Base-by-base conservation (phyloP, 2,329 filamentous ascomycete genomes). In the Cryphonectria nitschkei region DNA sequence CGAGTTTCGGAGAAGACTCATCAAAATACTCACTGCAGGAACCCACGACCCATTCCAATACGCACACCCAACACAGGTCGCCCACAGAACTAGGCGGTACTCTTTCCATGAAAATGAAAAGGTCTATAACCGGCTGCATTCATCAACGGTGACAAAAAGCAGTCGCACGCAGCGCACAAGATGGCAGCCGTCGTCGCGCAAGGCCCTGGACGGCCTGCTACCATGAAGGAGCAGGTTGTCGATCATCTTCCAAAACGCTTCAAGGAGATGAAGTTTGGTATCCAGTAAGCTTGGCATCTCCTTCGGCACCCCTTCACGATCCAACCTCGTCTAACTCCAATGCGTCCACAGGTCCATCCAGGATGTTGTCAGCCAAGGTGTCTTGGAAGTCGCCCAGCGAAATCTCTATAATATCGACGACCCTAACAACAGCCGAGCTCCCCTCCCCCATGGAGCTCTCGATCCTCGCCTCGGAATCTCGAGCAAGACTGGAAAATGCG, bases 281-380 rank as follows among this genome's bases (percentile, higher is more conserved):
- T 98, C 73, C 89, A 97, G 90, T 95, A 84, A 76, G 88, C 77
- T n/a, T 64, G 29, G 26, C 54, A 9, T 37, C 19, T 39, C 13
- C 3, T 5, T 3, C 29, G 8, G 32, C 19, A 9, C 26, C 0
- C 29, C 46, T 69, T 34, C 54, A 26, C 52, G 39, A 8, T 26
- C 43, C 39, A 26, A 63, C 60, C 67, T 22, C n/a, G 19, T 69
- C 74, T 68, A 72, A 65, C 16, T 14, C 29, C 43, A 0, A 16
- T 22, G 16, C n/a, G 13, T 70, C 22, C 37, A 67, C 74, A 94
- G 92, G 78, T 97, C 95, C 37, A 94, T 93, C 77, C 93, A 97
- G 79, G 94, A 98, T 78, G 97, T 98, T 75, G 93, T 97, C 76
- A 97, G 95, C 79, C 96, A 99, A 82, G 94, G 93, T 74, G 94